Conservation (phyloP, 192 early-diverging fungal species). For the Funneliformis geosporum region DNA sequence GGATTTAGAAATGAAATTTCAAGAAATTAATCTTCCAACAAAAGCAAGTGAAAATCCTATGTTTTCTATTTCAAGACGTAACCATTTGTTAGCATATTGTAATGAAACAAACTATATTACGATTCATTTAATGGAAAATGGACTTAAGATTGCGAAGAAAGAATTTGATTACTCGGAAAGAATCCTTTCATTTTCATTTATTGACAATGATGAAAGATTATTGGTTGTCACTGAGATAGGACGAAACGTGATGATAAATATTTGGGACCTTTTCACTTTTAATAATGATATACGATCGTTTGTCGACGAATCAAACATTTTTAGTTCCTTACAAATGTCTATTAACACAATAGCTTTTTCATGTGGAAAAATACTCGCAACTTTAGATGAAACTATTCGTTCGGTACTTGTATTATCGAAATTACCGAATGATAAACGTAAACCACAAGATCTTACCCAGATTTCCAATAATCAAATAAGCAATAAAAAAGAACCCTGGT, state of each 20-base stretch:
- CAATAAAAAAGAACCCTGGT: background rate
- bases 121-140: conserved; percentile 1
- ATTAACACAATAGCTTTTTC: too few relatives aligned
- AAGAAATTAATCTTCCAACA: background rate
- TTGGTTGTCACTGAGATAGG: background rate
- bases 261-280: background rate
- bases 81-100: background rate
- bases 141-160: background rate
- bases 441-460: too few relatives aligned
- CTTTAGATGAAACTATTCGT: background rate
- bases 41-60: background rate
- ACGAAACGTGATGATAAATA: background rate
- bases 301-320: background rate
- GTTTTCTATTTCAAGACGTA: background rate
- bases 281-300: background rate
- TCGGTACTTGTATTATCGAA: background rate
- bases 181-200: background rate
- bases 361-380: too few relatives aligned
- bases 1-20: background rate
- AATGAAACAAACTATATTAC: background rate
- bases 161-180: background rate
- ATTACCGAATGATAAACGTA: too few relatives aligned
- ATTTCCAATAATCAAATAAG: too few relatives aligned
- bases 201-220: background rate
- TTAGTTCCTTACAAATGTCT: background rate